These are phyloP conservation scores for Picochlorum costavermella DNA, from an alignment of 139 green algal species.

Conservation along the genomic window DNA sequence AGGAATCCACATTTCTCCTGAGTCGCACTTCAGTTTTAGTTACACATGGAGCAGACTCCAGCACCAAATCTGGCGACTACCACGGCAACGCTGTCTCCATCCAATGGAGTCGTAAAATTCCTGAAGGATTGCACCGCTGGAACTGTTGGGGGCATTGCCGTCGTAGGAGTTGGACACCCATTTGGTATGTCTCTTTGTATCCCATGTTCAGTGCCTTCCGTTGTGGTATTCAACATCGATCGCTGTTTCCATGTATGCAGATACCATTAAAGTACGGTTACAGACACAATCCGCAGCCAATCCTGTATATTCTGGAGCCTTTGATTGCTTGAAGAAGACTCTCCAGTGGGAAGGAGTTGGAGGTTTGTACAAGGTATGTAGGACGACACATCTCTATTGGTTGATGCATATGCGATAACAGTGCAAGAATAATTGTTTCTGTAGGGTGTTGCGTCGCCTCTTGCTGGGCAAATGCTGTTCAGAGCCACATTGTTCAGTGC, in stretches of 20 bases:
- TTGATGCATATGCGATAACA: not conserved
- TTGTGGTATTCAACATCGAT: too few relatives aligned
- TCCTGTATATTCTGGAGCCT: constrained; percentile 78
- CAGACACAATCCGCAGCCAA: constrained; percentile 80
- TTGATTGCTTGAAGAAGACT: constrained; percentile 86
- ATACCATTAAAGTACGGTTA: constrained; percentile 87
- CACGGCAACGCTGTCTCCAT: not conserved
- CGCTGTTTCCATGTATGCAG: constrained; percentile 12
- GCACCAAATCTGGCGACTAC: not conserved
- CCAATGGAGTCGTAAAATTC: constrained; percentile 21
- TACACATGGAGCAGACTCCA: constrained; percentile 11
- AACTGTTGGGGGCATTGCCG: constrained; percentile 65
- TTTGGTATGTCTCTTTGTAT: constrained; percentile 34
- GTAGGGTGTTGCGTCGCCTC: constrained; percentile 79
- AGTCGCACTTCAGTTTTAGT: too few relatives aligned
- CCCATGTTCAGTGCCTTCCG: not conserved
- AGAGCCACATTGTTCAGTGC: constrained; percentile 75
- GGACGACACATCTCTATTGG: not conserved
- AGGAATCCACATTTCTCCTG: too few relatives aligned
- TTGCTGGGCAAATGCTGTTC: constrained; percentile 93
- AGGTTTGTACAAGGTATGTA: constrained; percentile 84
- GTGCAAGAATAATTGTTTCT: not conserved
- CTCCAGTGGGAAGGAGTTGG: constrained; percentile 78
- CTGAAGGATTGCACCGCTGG: constrained; percentile 29
- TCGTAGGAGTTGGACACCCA: constrained; percentile 80